Evolutionary conservation across 129 eudicot genomes (phyloP).

Genomic region (Sambucus nigra): DNA sequence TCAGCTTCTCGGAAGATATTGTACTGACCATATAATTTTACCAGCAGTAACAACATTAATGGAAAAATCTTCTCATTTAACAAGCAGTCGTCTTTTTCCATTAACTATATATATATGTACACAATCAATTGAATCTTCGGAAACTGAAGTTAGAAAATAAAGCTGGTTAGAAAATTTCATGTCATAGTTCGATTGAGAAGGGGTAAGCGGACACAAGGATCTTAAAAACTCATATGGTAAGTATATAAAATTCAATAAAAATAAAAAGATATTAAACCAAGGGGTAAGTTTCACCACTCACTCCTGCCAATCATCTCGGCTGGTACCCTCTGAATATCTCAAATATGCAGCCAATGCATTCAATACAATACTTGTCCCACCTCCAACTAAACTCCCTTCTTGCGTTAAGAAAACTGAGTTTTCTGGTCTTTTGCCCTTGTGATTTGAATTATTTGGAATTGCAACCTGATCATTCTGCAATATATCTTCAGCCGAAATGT

Average conservation of each 20-base stretch:
- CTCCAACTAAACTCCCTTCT: slow-evolving; percentile 59
- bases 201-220: not conserved
- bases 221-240: not conserved
- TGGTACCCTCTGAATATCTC: slow-evolving; percentile 74
- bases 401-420: slow-evolving; percentile 54
- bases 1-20: too few relatives aligned
- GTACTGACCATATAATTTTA: too few relatives aligned
- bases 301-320: slow-evolving; percentile 92
- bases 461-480: slow-evolving; percentile 26
- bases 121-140: too few relatives aligned
- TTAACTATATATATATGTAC: too few relatives aligned
- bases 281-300: slow-evolving; percentile 32
- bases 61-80: too few relatives aligned
- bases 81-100: too few relatives aligned
- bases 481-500: slow-evolving; percentile 38
- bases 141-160: too few relatives aligned
- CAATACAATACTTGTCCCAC: slow-evolving; percentile 60
- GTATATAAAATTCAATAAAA: not conserved
- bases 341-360: slow-evolving; percentile 86
- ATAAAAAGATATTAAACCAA: too few relatives aligned
- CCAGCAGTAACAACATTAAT: too few relatives aligned
- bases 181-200: too few relatives aligned
- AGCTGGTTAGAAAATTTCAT: too few relatives aligned
- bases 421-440: slow-evolving; percentile 30
- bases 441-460: slow-evolving; percentile 11